Base-by-base conservation (phyloP, 164 flowering plant genomes). In the Umbellularia californica region DNA sequence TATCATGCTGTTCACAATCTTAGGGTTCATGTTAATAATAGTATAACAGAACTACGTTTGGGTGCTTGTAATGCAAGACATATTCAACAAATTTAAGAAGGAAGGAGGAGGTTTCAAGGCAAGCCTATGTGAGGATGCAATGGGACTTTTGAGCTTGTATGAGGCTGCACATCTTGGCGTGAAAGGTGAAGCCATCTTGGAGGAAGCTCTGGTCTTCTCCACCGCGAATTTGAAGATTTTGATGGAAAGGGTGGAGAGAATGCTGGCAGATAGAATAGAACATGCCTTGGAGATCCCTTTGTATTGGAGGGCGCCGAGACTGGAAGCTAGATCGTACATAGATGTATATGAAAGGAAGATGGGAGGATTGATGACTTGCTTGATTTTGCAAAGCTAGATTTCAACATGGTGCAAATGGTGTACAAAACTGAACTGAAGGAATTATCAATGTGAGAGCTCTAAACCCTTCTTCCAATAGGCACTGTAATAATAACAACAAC, bases 101-200 rank as follows among this genome's bases (percentile, higher is more conserved):
- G 50, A 25, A 7, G 13, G 47, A 22, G 75, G 75, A 13, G 62
- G 33, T 17, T 65, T 65, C 70, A 73, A 73, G 51, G 75, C 60
- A 19, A 65, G 30, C 41, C 62, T 73, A 50, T 28, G 58, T 50
- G 30, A 65, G 3, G 75, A 66, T 28, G 25, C 66, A 24, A n/a
- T 33, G 9, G 70, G 75, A 19, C 30, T 73, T n/a, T 27, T 73
- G 25, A 30, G 77, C 23, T 1, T 75, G 69, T 82, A 75, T 30
- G 83, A 82, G 63, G 85, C 85, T 11, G 63, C 83, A 24, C 60
- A 66, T 71, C 75, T 80, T 10, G 70, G 78, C 11, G 20, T 74
- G 1, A 72, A 68, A 22, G 83, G 76, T 0, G 85, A 82, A 69
- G 51, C 75, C 24, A 52, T 80, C 5, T 50, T 82, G 22, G 81